Evolutionary conservation across 139 green algal genomes (phyloP), one percentile per base, ranked within the genome.

Genomic region (Chlorella vulgaris): DNA sequence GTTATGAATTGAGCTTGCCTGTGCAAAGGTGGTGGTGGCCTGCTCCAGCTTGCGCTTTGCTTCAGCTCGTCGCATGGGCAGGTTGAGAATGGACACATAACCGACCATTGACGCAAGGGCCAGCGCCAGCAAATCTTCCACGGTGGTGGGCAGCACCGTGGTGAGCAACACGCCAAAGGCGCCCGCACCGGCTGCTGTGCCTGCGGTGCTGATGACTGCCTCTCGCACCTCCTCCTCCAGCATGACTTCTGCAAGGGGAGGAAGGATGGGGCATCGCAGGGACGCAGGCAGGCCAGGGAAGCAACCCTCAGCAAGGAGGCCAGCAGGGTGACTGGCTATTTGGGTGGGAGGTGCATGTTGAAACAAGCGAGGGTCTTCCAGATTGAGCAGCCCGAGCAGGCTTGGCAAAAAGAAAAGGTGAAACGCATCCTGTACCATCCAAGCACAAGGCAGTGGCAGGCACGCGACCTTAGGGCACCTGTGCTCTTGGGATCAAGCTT

Each of bases 161-260:
- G 92, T 93, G 4, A 91, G 75, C 24, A 95, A 43, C 60, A 50
- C 7, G 88, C 94, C 29, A 89, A 74, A 63, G 26, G 78, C 88
- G 43, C 81, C 84, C 18, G 92, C 92, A 84, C 88, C 94, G 55
- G 88, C 87, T 18, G 93, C 88, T 21, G 89, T 89, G 69, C 87
- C 87, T 1, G 89, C 90, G 7, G 91, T 96, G 42, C 85, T 87
- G 8, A 94, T n/a, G 39, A 95, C 88, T 0, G 93, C 89, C 60
- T 96, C 87, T 47, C 91, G 84, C 50, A 98, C 80, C 83, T 98
- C 94, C 40, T 89, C 85, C 67, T 98, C 95, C 50, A 98, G 89
- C 74, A 96, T 50, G 1, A 73, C 65, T 4, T 71, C 76, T 22
- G 87, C 33, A n/a, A n/a, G 28, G 36, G 6, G 22, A 36, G 8